Evolutionary conservation across 768 basidiomycete genomes (phyloP), one percentile per base, ranked within the genome.

Genomic region (Tubosaeta brunneosetosa): DNA sequence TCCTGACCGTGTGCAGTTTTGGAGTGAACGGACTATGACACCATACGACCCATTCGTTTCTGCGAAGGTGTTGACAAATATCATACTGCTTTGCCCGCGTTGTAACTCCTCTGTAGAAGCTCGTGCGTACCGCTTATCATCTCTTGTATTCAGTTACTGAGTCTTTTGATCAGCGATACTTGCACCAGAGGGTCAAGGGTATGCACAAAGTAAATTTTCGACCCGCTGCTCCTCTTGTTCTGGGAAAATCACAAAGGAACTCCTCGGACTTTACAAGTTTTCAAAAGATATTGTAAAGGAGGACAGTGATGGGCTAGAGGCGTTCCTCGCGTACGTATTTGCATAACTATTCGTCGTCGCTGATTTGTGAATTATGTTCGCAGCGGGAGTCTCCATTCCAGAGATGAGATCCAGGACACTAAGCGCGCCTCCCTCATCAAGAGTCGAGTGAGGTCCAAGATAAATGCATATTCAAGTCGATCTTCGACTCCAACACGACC

Each of bases 121-220:
- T 12, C 66, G 71, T 72, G 47, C 46, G 68, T 48, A 33, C 38
- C 33, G 2, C 25, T n/a, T 16, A 29, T 25, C 41, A 17, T 12
- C 14, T 36, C 17, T 10, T 34, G 33, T 33, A 10, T 29, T 29
- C 1, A 6, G 22, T 4, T 8, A 13, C 31, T 19, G 16, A 33
- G 14, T 53, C 7, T 33, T 16, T 17, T 6, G 6, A 34, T 42
- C 36, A 81, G 79, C 72, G 2, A 73, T 74, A 41, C 58, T 77
- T 50, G 70, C 62, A 4, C 49, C 55, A 0, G 45, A 61, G 0
- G 79, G 75, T 3, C 70, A 61, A 0, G 81, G 81, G 0, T 82
- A 81, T 54, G 61, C 75, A 3, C 81, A 82, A 53, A 63, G 65
- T 7, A 59, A 59, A 2, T 82, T 82, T 50, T 47, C 14, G 3